phyloP scores from a whole-genome alignment of 345 rosid species.

The Psidium friedrichsthalianum region DNA sequence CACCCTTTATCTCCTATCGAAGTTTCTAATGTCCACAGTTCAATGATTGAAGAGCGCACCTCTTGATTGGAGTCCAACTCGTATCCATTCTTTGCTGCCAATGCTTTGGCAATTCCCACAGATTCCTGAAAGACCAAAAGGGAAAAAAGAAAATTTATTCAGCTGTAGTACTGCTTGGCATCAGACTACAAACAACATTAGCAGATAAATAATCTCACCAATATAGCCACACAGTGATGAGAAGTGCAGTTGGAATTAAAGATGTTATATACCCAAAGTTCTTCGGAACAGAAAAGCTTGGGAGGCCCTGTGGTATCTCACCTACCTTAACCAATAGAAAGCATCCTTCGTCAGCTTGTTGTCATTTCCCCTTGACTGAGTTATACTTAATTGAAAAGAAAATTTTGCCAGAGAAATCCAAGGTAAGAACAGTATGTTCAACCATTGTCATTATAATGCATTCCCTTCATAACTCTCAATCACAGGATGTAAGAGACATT shows the following conservation, averaged over 20 bases:
- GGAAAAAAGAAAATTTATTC: background rate
- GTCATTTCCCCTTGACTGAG: background rate
- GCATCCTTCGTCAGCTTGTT: background rate
- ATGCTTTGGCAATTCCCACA: conserved; percentile 98
- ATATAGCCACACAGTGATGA: conserved; percentile 92
- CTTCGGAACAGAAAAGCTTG: conserved; percentile 76
- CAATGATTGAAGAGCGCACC: conserved; percentile 24
- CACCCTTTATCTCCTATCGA: background rate
- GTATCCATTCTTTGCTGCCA: conserved; percentile 95
- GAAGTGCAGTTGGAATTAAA: conserved; percentile 84
- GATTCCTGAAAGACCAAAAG: conserved; percentile 58
- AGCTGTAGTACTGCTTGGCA: background rate
- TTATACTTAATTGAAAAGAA: background rate
- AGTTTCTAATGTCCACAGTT: background rate
- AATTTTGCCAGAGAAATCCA: background rate
- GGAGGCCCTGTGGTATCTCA: conserved; percentile 95
- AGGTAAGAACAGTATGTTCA: background rate
- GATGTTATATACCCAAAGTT: conserved; percentile 55
- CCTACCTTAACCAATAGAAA: conserved; percentile 61
- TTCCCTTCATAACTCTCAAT: background rate
- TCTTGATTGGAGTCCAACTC: conserved; percentile 96
- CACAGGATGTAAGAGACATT: background rate
- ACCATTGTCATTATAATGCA: background rate
- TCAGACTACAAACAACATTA: background rate
- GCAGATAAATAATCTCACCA: conserved; percentile 45